Conservation (phyloP, 2,329 filamentous ascomycete genomes). For the Microdochium nivale region DNA sequence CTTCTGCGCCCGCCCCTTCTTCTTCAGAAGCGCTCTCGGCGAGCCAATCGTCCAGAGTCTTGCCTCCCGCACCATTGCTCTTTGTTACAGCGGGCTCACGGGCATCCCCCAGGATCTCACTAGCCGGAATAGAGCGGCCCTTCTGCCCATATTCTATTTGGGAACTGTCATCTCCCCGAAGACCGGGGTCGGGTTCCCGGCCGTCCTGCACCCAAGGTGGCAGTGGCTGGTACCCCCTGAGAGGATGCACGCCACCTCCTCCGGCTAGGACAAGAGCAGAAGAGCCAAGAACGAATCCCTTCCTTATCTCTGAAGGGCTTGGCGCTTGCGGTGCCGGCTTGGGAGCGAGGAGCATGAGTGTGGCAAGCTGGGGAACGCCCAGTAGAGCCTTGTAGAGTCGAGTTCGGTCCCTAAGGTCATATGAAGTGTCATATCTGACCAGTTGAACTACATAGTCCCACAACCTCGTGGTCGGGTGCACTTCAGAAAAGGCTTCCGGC, state of each 20-base stretch:
- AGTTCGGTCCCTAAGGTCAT: slow-evolving; percentile 86
- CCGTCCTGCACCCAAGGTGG: slow-evolving; percentile 81
- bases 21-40: slow-evolving; percentile 57
- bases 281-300: slow-evolving; percentile 71
- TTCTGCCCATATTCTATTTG: slow-evolving; percentile 28
- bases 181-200: slow-evolving; percentile 65
- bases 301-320: slow-evolving; percentile 77
- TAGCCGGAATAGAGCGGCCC: slow-evolving; percentile 44
- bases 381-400: slow-evolving; percentile 83
- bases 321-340: slow-evolving; percentile 90
- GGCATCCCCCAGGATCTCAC: slow-evolving; percentile 55
- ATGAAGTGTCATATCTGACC: slow-evolving; percentile 87
- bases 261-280: slow-evolving; percentile 77
- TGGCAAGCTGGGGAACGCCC: slow-evolving; percentile 76
- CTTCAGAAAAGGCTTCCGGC: slow-evolving; percentile 23
- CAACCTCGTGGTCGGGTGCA: slow-evolving; percentile 65
- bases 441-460: slow-evolving; percentile 82
- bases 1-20: slow-evolving; percentile 36
- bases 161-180: slow-evolving; percentile 39
- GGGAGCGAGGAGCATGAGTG: slow-evolving; percentile 81
- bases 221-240: slow-evolving; percentile 70
- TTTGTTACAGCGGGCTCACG: slow-evolving; percentile 26
- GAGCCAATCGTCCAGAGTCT: slow-evolving; percentile 90
- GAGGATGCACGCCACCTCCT: slow-evolving; percentile 62
- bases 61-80: slow-evolving; percentile 51